Percentiles rank a stretch among this genome's conserved stretches.
Conservation (phyloP, 108 stramenopile genomes). For the Conticribra weissflogii region DNA sequence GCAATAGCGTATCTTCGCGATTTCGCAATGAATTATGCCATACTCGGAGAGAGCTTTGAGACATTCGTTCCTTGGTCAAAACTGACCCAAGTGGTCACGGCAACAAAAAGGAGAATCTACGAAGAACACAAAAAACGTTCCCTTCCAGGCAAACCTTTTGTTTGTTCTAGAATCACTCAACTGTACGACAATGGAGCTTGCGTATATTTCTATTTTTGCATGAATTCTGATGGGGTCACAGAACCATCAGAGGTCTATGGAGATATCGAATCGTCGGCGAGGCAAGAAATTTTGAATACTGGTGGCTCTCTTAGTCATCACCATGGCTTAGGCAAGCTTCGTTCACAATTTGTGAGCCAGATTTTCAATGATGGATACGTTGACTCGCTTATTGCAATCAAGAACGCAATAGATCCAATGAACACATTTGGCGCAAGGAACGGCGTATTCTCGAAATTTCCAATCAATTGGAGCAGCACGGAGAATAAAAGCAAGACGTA, state of each 20-base stretch:
- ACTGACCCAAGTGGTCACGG: conserved; percentile 54
- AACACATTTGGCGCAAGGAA: conserved; percentile 87
- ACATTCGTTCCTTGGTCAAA: conserved; percentile 93
- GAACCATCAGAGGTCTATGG: conserved; percentile 69
- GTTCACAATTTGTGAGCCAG: conserved; percentile 61
- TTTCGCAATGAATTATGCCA: conserved; percentile 90
- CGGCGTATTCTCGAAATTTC: conserved; percentile 50
- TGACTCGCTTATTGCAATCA: conserved; percentile 50
- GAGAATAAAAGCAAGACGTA: background rate
- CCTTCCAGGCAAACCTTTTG: conserved; percentile 84
- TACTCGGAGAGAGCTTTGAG: conserved; percentile 93
- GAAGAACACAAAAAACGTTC: conserved; percentile 63
- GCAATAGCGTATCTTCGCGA: conserved; percentile 96
- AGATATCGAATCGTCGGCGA: conserved; percentile 82
- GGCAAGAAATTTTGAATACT: conserved; percentile 79
- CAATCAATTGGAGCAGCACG: background rate
- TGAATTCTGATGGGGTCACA: conserved; percentile 62
- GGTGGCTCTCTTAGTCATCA: conserved; percentile 95
- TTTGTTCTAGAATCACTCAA: conserved; percentile 91
- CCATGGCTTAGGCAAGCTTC: conserved; percentile 93
- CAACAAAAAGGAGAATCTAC: conserved; percentile 72
- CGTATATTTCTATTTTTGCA: conserved; percentile 95
- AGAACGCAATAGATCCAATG: conserved; percentile 66
- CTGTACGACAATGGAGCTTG: conserved; percentile 95
- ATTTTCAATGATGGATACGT: conserved; percentile 53